Evolutionary conservation across 129 eudicot genomes (phyloP), one percentile per base, ranked within the genome.

Genomic region (Helianthus tuberosus): DNA sequence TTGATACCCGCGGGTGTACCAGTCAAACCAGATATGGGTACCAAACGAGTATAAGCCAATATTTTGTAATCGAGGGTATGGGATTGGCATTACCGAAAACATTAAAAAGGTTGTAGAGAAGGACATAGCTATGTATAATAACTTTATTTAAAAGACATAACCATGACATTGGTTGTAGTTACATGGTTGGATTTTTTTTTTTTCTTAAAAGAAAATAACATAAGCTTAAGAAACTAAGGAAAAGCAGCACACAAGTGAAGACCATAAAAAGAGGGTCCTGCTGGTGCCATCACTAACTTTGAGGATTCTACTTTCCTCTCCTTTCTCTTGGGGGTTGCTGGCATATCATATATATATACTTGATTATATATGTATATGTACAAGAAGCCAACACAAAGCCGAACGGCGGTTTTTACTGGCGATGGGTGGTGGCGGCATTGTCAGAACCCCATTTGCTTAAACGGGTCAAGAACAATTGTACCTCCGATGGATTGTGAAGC

Each of bases 401-500:
- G 38, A 43, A 35, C 43, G 29, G 9, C 51, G 29, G 52, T 46
- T 29, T 47, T 69, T 60, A 70, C 20, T 39, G n/a, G 39, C 20
- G 68, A 32, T 50, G 16, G 13, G 20, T 11, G 66, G 14, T n/a
- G 58, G 44, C 35, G 15, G 41, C 13, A 14, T 58, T 72, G 3
- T 72, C 60, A 4, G 58, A 15, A 53, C 73, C 78, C 89, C 86
- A 85, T 50, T 64, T 66, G 16, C 82, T 77, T 29, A 86, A 63
- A 13, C 82, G 75, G 60, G 66, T 64, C 74, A 86, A 70, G 66
- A 86, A 83, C 52, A 36, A 25, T 65, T 80, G 75, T 8, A 86
- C 88, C 65, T 86, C 91, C 20, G 78, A 51, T 74, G 91, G 81
- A 61, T 64, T 79, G 12, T 72, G 78, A 71, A 86, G 79, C 8